Evolutionary conservation across 441 rosid species (phyloP), one percentile per base, ranked within the genome.

Genomic region (Gossypium davidsonii): DNA sequence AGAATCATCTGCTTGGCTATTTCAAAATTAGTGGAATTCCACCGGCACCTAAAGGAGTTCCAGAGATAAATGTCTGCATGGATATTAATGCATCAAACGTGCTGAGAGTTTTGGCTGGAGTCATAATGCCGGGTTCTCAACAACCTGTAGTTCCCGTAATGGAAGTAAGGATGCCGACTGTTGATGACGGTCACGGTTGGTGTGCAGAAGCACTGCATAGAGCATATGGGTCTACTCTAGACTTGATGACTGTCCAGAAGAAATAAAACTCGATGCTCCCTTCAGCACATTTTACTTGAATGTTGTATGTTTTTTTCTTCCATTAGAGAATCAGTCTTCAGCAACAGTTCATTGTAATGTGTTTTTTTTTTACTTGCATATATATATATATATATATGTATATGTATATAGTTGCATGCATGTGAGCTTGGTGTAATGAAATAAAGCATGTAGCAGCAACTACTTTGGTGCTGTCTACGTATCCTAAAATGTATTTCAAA

Each of bases 171-270:
- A 83, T 91, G 98, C 97, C 98, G 0, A 90, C 89, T 0, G 90
- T 91, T 48, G 96, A 91, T 65, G 95, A 88, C 63, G 92, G 96
- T 39, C 97, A 90, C 70, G 95, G 90, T 42, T 90, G 93, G 97
- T 90, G 93, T 37, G 88, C 87, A 1, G 85, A 84, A 72, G 97
- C 92, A 58, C 79, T 94, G 61, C 71, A 77, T 77, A 82, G 69
- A 73, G 74, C 84, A 28, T 84, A 87, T 44, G 92, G 95, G 21
- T 79, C 92, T 28, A 42, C 81, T 59, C 79, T 90, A 2, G 89
- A 85, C 81, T 68, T 94, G 21, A 83, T 81, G 78, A 82, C 90
- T 15, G 73, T 89, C 76, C 89, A 83, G 75, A 87, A 83, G 80
- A 87, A 85, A 49, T 67, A 51, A 44, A 46, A 10, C 8, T 3